Evolutionary conservation across 352 stramenopile genomes (phyloP), one percentile per base, ranked within the genome.

Genomic region (Pythium grandisporangium): DNA sequence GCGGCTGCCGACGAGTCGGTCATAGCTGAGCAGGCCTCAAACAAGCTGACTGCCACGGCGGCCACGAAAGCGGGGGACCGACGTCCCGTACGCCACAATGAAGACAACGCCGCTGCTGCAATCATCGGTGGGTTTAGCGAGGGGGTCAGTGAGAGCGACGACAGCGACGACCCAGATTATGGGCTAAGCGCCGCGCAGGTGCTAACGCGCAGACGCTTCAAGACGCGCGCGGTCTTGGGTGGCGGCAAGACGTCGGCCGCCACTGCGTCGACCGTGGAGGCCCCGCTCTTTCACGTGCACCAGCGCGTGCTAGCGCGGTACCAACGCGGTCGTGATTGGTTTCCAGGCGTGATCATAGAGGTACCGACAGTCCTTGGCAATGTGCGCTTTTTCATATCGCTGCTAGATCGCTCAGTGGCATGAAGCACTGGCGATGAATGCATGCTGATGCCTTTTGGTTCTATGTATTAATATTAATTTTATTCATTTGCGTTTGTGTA

Each of bases 271-370:
- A 58, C 44, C 14, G 57, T 51, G 11, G 55, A 47, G 13, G n/a
- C n/a, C n/a, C n/a, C n/a, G n/a, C 55, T 54, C 14, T 71, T 75
- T 39, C 35, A 45, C 2, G 60, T 66, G 4, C 49, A 51, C 19
- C 63, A 92, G 36, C 51, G 63, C 8, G 75, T 92, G 7, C 21
- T 85, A 10, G 78, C 70, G 6, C 62, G 70, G 22, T 92, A 80
- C 42, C 45, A 71, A n/a, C 51, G 65, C 37, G 68, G 68, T 1
- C 42, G 35, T 3, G 49, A 74, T 14, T 89, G 73, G 75, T 88
- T 88, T 33, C 73, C 70, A 2, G 75, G 70, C 4, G 69, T 41
- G 4, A 63, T 92, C 21, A 33, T 69, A 4, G 77, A 89, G 69
- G 75, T 82, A 48, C 19, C 22, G 23, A 30, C 13, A 40, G 30